Evolutionary conservation across 257 asterid species (phyloP).

Genomic region (Eucommia ulmoides): DNA sequence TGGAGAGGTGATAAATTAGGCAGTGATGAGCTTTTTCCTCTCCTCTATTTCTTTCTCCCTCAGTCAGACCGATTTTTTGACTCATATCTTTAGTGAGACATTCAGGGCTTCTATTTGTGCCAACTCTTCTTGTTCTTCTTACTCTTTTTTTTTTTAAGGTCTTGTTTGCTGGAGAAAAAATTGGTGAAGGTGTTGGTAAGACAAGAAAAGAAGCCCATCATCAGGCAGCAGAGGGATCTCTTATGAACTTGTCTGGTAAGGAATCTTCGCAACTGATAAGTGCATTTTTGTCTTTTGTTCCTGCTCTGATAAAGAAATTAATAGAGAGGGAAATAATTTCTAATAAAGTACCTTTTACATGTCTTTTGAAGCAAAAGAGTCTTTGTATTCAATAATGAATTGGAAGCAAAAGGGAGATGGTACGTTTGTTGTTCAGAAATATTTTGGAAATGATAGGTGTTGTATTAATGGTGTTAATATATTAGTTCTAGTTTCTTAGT

Average conservation of each 20-base stretch:
- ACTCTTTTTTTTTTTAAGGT: constrained; percentile 41
- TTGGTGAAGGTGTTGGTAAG: constrained; percentile 77
- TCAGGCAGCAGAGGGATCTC: constrained; percentile 76
- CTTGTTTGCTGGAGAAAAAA: constrained; percentile 74
- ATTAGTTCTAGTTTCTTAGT: too few relatives aligned
- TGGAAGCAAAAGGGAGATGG: background rate
- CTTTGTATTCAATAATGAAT: background rate
- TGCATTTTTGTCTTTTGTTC: too few relatives aligned
- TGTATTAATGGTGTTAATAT: too few relatives aligned
- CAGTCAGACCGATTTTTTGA: background rate
- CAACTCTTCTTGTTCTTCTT: constrained; percentile 10
- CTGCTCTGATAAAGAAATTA: too few relatives aligned
- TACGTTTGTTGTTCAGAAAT: background rate
- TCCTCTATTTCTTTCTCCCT: background rate
- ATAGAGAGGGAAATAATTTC: background rate
- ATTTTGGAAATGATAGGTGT: background rate
- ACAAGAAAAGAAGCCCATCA: constrained; percentile 89
- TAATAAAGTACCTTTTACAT: background rate
- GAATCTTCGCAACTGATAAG: too few relatives aligned
- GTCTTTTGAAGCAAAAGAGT: background rate
- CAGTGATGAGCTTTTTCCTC: too few relatives aligned
- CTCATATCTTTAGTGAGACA: background rate
- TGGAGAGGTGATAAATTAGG: too few relatives aligned
- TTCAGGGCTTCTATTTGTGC: too few relatives aligned
- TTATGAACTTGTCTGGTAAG: constrained; percentile 73